Base-by-base conservation (phyloP, 2,329 filamentous ascomycete species). In the Incumbomyces delicatus region DNA sequence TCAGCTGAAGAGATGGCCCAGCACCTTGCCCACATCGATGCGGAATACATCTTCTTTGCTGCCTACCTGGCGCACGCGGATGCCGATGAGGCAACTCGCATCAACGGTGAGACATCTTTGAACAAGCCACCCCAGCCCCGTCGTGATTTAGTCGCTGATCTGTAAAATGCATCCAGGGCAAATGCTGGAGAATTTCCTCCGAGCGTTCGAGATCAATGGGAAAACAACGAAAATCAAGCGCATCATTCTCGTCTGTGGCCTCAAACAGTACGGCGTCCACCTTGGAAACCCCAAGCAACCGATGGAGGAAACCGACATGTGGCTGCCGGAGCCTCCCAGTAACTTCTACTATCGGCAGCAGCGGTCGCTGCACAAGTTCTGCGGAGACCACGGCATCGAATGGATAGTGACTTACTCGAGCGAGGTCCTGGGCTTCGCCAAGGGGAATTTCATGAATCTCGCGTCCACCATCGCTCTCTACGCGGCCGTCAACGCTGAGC, bases 341-440 rank as follows among this genome's bases (percentile, higher is more conserved):
- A 76, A 73, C 57, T 76, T 76, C 56, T 76, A 76, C 56, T 75
- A 74, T 54, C 56, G 61, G 31, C 72, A 75, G 54, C 68, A 77
- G 53, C 60, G 65, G 18, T 66, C 72, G 45, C 58, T 76, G 2
- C 51, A 55, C 14, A 54, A 65, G 0, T 60, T 57, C 13, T n/a
- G n/a, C n/a, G 8, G 8, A 27, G 22, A 27, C 8, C 22, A 27
- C 22, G n/a, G n/a, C 12, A 68, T 63, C 58, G 62, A 66, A 11
- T 72, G 66, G 68, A 57, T 65, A 2, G 63, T 65, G 20, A 72
- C 69, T 0, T 66, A 67, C 32, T 68, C 69, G 1, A 63, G 71
- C 44, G 69, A 71, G 41, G 66, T 73, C 2, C 61, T 73, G 22
- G 68, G 70, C 0, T 63, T 63, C 41, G 66, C 68, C 0, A 57